A percentile compares a stretch with the other conserved stretches of the same genome.
Evolutionary conservation across 176 grass and related monocot species (phyloP).

Genomic region (Carex pumila): DNA sequence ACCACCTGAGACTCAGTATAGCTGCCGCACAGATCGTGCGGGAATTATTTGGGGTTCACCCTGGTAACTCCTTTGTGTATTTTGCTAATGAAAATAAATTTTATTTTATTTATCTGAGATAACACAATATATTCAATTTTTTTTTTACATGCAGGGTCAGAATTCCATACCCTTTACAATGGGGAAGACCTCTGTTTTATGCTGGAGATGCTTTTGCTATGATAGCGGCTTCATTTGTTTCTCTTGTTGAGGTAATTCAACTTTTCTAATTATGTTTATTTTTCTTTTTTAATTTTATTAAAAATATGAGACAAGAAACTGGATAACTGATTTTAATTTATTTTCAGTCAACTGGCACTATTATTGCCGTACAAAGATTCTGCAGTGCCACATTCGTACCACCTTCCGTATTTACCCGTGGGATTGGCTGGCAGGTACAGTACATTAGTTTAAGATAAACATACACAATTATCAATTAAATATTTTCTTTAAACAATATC

Average conservation of each 20-base stretch:
- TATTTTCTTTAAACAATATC: neutral
- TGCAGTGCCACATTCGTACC: slow-evolving; percentile 66
- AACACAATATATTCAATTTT: neutral
- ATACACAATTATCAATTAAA: neutral
- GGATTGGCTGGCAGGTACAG: slow-evolving; percentile 88
- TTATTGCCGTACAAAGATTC: slow-evolving; percentile 62
- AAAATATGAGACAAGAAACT: neutral
- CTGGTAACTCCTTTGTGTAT: slow-evolving; percentile 38
- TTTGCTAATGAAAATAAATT: neutral
- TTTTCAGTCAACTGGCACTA: slow-evolving; percentile 78
- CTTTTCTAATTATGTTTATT: neutral
- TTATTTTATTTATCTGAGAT: neutral
- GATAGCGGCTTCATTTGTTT: slow-evolving; percentile 88
- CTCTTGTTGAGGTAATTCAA: slow-evolving; percentile 68
- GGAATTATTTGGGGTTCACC: slow-evolving; percentile 68
- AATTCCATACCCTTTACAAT: slow-evolving; percentile 96
- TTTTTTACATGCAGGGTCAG: slow-evolving; percentile 52
- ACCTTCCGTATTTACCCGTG: slow-evolving; percentile 71
- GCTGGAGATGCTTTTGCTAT: slow-evolving; percentile 74
- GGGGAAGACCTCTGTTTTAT: slow-evolving; percentile 74
- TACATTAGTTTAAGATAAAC: neutral
- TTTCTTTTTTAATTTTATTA: neutral
- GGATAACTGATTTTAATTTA: neutral
- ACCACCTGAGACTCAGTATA: slow-evolving; percentile 47
- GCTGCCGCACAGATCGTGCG: slow-evolving; percentile 67